These are phyloP conservation scores for Trichoderma cornu-damae DNA, from an alignment of 2,329 filamentous ascomycete species.

Conservation along the genomic window DNA sequence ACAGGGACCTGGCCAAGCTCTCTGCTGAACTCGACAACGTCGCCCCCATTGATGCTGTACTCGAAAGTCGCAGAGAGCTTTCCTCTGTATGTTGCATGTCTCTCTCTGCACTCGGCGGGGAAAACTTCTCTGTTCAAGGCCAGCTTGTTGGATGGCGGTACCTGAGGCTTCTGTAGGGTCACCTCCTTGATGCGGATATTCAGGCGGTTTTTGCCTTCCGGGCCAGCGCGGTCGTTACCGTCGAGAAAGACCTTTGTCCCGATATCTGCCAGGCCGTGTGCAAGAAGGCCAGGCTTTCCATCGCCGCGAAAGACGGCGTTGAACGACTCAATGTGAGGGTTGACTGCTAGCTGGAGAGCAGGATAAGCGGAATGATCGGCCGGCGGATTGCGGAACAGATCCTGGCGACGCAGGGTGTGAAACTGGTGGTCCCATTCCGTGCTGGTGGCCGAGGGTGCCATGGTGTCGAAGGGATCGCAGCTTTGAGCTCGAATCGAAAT, in stretches of 20 bases:
- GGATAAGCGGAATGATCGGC: constrained; percentile 85
- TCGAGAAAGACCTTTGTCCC: constrained; percentile 84
- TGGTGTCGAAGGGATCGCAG: constrained; percentile 31
- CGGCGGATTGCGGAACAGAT: constrained; percentile 84
- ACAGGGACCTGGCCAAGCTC: constrained; percentile 87
- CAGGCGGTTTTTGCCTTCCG: constrained; percentile 64
- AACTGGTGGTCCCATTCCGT: constrained; percentile 81
- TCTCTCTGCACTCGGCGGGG: constrained; percentile 89
- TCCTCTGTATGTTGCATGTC: constrained; percentile 86
- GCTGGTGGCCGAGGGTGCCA: constrained; percentile 54
- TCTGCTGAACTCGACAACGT: constrained; percentile 73
- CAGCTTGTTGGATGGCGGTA: constrained; percentile 79
- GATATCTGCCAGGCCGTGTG: constrained; percentile 79
- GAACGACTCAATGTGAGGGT: constrained; percentile 93
- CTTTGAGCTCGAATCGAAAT: not conserved
- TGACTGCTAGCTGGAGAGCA: constrained; percentile 74
- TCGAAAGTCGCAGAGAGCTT: constrained; percentile 78
- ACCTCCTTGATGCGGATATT: constrained; percentile 75
- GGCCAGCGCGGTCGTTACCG: constrained; percentile 60
- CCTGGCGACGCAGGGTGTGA: constrained; percentile 77
- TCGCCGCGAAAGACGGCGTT: constrained; percentile 77
- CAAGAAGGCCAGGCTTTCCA: constrained; percentile 55
- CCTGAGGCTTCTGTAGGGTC: constrained; percentile 71
- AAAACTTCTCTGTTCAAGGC: constrained; percentile 79
- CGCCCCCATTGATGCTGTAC: constrained; percentile 80